A percentile compares a stretch with the other conserved stretches of the same genome.
Conservation (phyloP, 2,329 filamentous ascomycete genomes). For the Stemphylium vesicarium region DNA sequence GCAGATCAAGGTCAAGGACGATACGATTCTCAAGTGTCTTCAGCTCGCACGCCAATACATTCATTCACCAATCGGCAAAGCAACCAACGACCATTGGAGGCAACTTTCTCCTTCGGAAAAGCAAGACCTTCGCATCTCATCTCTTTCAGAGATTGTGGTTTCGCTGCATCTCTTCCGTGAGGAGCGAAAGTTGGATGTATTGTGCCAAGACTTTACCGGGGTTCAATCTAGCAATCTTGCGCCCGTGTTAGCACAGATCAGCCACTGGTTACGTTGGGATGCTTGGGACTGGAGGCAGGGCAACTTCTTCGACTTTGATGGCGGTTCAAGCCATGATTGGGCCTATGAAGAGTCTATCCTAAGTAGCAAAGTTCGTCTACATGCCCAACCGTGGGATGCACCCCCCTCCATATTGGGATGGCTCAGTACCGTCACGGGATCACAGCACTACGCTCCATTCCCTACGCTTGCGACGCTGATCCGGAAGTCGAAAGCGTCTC, state of each 20-base stretch:
- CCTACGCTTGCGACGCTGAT: constrained; percentile 48
- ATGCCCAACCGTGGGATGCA: constrained; percentile 45
- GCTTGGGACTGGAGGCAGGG: constrained; percentile 63
- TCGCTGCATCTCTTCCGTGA: constrained; percentile 87
- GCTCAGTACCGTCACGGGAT: constrained; percentile 43
- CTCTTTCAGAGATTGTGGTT: constrained; percentile 70
- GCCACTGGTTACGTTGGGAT: constrained; percentile 79
- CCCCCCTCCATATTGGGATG: constrained; percentile 67
- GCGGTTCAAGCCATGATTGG: constrained; percentile 61
- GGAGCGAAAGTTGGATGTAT: constrained; percentile 80
- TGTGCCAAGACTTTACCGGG: constrained; percentile 57
- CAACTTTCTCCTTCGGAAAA: constrained; percentile 57
- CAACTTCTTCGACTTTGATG: constrained; percentile 66
- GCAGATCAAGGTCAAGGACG: constrained; percentile 39
- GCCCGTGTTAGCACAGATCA: constrained; percentile 80
- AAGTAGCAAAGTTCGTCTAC: constrained; percentile 31
- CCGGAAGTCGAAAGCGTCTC: constrained; percentile 46
- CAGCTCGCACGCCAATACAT: constrained; percentile 44
- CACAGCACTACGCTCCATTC: constrained; percentile 41
- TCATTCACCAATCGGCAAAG: constrained; percentile 44
- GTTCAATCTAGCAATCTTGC: constrained; percentile 62
- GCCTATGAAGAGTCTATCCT: constrained; percentile 61
- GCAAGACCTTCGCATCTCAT: constrained; percentile 56
- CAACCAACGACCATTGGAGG: constrained; percentile 58
- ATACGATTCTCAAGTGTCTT: constrained; percentile 35